Base-by-base conservation (phyloP, 164 flowering plant genomes). In the Kalanchoe fedtschenkoi region DNA sequence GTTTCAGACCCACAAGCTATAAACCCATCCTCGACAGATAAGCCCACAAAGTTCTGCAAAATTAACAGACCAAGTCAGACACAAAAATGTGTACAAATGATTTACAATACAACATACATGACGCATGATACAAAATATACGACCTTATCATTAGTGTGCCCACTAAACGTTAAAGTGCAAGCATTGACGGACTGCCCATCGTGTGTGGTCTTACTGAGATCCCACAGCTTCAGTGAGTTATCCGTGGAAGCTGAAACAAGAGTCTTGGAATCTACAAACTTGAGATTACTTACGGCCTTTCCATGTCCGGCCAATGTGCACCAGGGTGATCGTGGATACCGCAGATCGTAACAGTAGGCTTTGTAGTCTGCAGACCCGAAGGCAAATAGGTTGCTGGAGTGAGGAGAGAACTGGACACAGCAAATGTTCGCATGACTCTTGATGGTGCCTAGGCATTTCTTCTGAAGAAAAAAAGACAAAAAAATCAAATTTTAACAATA, bases 61-160 rank as follows among this genome's bases (percentile, higher is more conserved):
- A 71, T 53, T 46, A 76, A 56, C 17, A 65, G 44, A 54, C 44
- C 68, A 38, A 63, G 65, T 71, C 43, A 56, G 29, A 32, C 38
- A 16, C 9, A 22, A 34, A 11, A 53, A 39, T 1, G 42, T 26
- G 24, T 43, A 28, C n/a, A n/a, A n/a, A n/a, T n/a, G 56, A 26
- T 17, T 51, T 19, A 28, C 3, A 22, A 51, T 17, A n/a, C 5
- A 51, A 51, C 6, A 26, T 24, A 9, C n/a, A 13, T 30, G 17
- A 26, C 16, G 32, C 29, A 11, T 51, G 28, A 28, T 30, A 21
- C 15, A 41, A 54, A 6, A 58, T 21, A 6, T 22, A 7, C 14
- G 62, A 93, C 99, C 96, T 91, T 95, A 75, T 88, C 95, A 74
- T 95, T 95, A 16, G 91, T 78, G 62, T 95, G 99, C 21, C 99